Evolutionary conservation across 2,329 filamentous ascomycete genomes (phyloP).

Genomic region (Davidsoniella australis): DNA sequence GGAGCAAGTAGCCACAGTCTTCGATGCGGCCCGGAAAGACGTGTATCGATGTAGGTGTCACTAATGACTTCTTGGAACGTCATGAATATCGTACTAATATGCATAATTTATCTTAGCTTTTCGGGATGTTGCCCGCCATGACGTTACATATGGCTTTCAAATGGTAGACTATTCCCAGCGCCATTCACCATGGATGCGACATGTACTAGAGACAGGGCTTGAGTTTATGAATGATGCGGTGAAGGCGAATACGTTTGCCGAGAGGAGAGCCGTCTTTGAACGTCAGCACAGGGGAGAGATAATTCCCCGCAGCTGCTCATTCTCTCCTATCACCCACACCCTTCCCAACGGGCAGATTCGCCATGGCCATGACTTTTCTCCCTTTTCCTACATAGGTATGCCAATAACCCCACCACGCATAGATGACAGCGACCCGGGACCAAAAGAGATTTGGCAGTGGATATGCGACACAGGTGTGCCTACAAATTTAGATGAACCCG

Average conservation of each 20-base stretch:
- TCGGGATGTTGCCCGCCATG: conserved; percentile 12
- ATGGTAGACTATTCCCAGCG: conserved; percentile 8
- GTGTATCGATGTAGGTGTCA: conserved; percentile 6
- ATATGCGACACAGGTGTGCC: neutral
- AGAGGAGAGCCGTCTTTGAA: neutral
- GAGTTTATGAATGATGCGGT: conserved; percentile 8
- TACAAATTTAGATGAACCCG: neutral
- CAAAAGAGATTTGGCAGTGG: conserved; percentile 10
- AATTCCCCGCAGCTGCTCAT: conserved; percentile 7
- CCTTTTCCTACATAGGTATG: conserved; percentile 2
- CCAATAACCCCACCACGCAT: neutral
- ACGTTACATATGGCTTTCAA: conserved; percentile 10
- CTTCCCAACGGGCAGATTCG: neutral
- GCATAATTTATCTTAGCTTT: conserved; percentile 4
- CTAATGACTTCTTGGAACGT: neutral
- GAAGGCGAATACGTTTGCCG: neutral
- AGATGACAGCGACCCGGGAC: conserved; percentile 1
- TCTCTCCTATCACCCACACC: conserved; percentile 1
- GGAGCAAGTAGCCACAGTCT: conserved; percentile 12
- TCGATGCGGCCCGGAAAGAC: conserved; percentile 2
- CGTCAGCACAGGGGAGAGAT: conserved; percentile 5
- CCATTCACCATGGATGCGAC: conserved; percentile 8
- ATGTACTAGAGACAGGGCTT: conserved; percentile 9
- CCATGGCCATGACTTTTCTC: conserved; percentile 10
- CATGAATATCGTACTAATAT: conserved; percentile 2